phyloP scores from a whole-genome alignment of 2,329 filamentous ascomycete species.

The Cercospora zeae-maydis region DNA sequence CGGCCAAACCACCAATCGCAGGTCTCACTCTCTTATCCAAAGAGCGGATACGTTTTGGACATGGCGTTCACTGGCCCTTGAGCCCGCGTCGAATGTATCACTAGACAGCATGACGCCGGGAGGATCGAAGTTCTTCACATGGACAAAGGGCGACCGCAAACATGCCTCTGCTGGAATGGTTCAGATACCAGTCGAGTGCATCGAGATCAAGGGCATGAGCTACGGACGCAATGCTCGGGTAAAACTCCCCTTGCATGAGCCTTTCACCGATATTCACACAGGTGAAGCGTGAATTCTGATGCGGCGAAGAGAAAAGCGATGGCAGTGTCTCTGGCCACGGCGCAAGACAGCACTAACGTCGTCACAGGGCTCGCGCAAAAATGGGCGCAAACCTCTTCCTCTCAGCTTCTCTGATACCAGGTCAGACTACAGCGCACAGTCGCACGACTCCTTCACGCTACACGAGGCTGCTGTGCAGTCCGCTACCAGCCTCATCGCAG shows the following conservation, averaged over 20 bases:
- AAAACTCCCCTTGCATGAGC: background rate
- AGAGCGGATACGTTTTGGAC: background rate
- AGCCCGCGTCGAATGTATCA: background rate
- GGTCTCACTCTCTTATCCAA: background rate
- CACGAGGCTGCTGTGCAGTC: constrained; percentile 35
- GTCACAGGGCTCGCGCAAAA: constrained; percentile 22
- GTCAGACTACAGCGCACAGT: constrained; percentile 14
- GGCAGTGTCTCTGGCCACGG: background rate
- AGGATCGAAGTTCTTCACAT: constrained; percentile 41
- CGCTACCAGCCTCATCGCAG: constrained; percentile 38
- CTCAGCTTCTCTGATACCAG: constrained; percentile 21
- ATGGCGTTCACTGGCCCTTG: background rate
- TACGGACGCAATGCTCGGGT: constrained; percentile 24
- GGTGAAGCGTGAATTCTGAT: background rate
- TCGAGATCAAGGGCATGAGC: constrained; percentile 30
- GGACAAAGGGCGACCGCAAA: constrained; percentile 42
- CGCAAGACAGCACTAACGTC: constrained; percentile 1
- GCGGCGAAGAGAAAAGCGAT: background rate
- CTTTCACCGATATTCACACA: background rate
- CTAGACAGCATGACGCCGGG: background rate
- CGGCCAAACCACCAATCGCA: background rate
- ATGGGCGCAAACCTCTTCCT: constrained; percentile 27
- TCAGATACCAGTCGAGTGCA: constrained; percentile 36
- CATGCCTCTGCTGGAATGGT: constrained; percentile 39
- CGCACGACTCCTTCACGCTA: constrained; percentile 28